Conservation (phyloP, 1,284 basidiomycete species). For the Boletellus dicymbophilus region DNA sequence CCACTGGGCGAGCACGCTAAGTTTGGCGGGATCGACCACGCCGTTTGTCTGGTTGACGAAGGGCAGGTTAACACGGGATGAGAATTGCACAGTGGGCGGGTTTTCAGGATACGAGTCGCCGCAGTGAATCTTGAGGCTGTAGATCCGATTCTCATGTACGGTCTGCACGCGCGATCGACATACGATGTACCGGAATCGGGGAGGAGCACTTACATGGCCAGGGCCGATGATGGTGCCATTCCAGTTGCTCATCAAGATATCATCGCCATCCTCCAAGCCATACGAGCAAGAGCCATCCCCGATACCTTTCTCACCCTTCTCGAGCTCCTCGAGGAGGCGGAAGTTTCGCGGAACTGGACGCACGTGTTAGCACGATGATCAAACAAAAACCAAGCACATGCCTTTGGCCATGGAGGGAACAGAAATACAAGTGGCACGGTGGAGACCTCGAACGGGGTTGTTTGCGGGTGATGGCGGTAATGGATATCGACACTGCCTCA, state of each 20-base stretch:
- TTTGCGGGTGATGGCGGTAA: slow-evolving; percentile 1
- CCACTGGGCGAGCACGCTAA: slow-evolving; percentile 78
- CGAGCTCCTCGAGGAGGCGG: slow-evolving; percentile 94
- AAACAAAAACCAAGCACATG: no score
- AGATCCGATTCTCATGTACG: slow-evolving; percentile 98
- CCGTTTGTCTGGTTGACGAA: slow-evolving; percentile 83
- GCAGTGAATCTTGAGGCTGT: slow-evolving; percentile 92
- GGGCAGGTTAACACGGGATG: slow-evolving; percentile 94
- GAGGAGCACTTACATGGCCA: slow-evolving; percentile 71
- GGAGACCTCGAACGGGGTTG: neutral
- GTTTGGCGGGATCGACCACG: slow-evolving; percentile 71
- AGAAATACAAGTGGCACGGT: slow-evolving; percentile 11
- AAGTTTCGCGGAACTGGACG: slow-evolving; percentile 91
- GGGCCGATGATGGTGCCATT: slow-evolving; percentile 99
- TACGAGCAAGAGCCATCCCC: slow-evolving; percentile 98
- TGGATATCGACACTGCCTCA: slow-evolving; percentile 32
- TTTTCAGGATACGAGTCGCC: slow-evolving; percentile 81
- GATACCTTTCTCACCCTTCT: slow-evolving; percentile 99
- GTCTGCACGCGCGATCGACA: slow-evolving; percentile 54
- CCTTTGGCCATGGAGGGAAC: slow-evolving; percentile 59
- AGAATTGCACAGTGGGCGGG: slow-evolving; percentile 81
- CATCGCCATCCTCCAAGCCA: slow-evolving; percentile 89
- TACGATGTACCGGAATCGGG: slow-evolving; percentile 19
- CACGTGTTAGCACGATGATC: neutral
- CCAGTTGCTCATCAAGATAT: slow-evolving; percentile 97